These are phyloP conservation scores for Sarcodon aspratus DNA, from an alignment of 768 basidiomycete species.

Conservation along the genomic window DNA sequence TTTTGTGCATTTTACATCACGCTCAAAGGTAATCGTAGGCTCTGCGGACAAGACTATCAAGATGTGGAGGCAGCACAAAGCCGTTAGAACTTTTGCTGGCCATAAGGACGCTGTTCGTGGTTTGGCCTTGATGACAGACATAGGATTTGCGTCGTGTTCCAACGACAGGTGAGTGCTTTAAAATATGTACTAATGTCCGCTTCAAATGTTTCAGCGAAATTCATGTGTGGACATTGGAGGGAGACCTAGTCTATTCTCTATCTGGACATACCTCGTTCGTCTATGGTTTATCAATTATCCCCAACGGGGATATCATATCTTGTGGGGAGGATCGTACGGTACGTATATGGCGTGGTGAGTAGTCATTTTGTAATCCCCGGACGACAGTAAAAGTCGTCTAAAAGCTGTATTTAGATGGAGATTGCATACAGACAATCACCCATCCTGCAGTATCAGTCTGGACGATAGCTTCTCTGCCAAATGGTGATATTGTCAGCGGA, in stretches of 20 bases:
- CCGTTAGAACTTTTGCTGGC: slow-evolving; percentile 65
- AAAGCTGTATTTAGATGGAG: slow-evolving; percentile 47
- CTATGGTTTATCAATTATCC: slow-evolving; percentile 77
- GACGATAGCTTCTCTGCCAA: slow-evolving; percentile 80
- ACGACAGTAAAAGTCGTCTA: background rate
- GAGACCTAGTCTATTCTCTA: slow-evolving; percentile 66
- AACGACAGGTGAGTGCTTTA: slow-evolving; percentile 67
- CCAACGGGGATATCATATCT: slow-evolving; percentile 77
- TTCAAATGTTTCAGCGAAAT: slow-evolving; percentile 53
- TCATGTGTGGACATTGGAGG: slow-evolving; percentile 82
- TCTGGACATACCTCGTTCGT: slow-evolving; percentile 96
- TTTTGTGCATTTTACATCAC: background rate
- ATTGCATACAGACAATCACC: slow-evolving; percentile 78
- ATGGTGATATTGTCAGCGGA: slow-evolving; percentile 88
- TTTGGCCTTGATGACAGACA: slow-evolving; percentile 66
- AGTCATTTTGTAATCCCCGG: background rate
- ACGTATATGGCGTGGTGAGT: slow-evolving; percentile 80
- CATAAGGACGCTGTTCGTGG: slow-evolving; percentile 91
- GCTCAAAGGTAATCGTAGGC: slow-evolving; percentile 28
- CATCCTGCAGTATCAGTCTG: slow-evolving; percentile 98
- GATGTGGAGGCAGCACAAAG: slow-evolving; percentile 73
- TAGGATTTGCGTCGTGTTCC: slow-evolving; percentile 90
- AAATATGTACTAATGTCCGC: slow-evolving; percentile 3
- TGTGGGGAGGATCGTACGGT: slow-evolving; percentile 91
- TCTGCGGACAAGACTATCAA: slow-evolving; percentile 95